phyloP scores from a whole-genome alignment of 306 rosid genomes.

The Mucuna pruriens region DNA sequence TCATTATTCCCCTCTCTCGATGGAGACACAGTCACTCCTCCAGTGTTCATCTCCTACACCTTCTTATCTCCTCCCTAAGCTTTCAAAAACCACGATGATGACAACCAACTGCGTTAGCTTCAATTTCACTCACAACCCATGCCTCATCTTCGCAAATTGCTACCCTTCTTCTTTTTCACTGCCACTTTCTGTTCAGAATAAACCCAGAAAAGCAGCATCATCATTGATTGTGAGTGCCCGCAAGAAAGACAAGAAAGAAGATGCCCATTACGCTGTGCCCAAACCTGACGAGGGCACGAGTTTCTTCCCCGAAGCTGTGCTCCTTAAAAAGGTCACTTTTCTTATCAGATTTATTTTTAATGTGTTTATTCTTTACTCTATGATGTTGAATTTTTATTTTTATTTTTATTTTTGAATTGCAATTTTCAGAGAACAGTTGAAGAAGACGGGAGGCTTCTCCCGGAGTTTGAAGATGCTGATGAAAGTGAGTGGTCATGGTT shows the following conservation, averaged over 20 bases:
- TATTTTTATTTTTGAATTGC: neutral
- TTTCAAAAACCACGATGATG: constrained; percentile 31
- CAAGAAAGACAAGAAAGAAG: constrained; percentile 57
- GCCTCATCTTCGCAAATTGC: constrained; percentile 35
- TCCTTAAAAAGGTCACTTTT: constrained; percentile 73
- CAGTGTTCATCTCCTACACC: constrained; percentile 35
- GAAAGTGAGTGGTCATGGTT: constrained; percentile 60
- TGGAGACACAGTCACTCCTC: constrained; percentile 54
- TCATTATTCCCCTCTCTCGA: neutral
- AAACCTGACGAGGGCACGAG: constrained; percentile 74
- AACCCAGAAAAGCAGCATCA: constrained; percentile 45
- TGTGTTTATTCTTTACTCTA: constrained; percentile 11
- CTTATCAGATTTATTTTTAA: too few relatives aligned
- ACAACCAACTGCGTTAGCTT: constrained; percentile 23
- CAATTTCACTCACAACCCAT: constrained; percentile 34
- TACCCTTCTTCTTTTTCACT: constrained; percentile 38
- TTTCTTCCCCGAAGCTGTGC: constrained; percentile 90
- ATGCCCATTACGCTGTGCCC: constrained; percentile 62
- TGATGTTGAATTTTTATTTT: constrained; percentile 38
- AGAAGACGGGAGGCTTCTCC: constrained; percentile 69
- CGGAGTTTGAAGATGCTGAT: constrained; percentile 84
- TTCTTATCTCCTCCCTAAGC: constrained; percentile 42
- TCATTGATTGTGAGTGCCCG: constrained; percentile 60
- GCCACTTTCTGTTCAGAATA: constrained; percentile 42
- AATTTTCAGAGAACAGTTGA: constrained; percentile 51